Evolutionary conservation across 2,329 filamentous ascomycete genomes (phyloP).

Genomic region (Furcasterigmium furcatum): DNA sequence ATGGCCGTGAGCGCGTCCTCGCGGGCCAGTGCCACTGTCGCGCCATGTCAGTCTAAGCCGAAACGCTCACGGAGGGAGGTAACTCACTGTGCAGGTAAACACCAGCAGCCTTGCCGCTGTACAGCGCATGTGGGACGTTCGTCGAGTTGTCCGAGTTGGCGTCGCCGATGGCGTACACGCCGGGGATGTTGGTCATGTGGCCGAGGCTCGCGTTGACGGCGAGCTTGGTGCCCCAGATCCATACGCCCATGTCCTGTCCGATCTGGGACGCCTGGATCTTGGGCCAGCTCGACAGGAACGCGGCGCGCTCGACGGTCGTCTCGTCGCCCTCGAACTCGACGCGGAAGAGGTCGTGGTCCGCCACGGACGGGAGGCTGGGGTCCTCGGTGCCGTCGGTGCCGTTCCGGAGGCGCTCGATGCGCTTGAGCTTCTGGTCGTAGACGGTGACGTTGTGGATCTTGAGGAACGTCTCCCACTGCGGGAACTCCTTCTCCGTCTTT

Average conservation of each 20-base stretch:
- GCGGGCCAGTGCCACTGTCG: conserved; percentile 35
- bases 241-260: conserved; percentile 43
- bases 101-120: conserved; percentile 53
- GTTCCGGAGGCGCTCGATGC: conserved; percentile 42
- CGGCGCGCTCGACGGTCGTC: conserved; percentile 37
- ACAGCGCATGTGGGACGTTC: conserved; percentile 60
- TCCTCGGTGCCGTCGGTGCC: conserved; percentile 31
- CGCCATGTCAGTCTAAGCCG: background rate
- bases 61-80: background rate
- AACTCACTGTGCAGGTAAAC: conserved; percentile 54
- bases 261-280: conserved; percentile 44
- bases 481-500: conserved; percentile 31
- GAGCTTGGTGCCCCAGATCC: conserved; percentile 39
- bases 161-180: conserved; percentile 58
- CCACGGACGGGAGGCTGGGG: conserved; percentile 35
- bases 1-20: conserved; percentile 33
- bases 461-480: conserved; percentile 47
- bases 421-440: conserved; percentile 51
- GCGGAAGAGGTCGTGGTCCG: conserved; percentile 53
- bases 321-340: conserved; percentile 42
- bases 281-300: conserved; percentile 48
- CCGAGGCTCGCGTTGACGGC: conserved; percentile 35
- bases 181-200: conserved; percentile 46
- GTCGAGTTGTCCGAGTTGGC: conserved; percentile 57
- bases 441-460: conserved; percentile 45